Evolutionary conservation across 2,329 filamentous ascomycete genomes (phyloP), one percentile per base, ranked within the genome.

Genomic region (Sphaerostilbella broomeana): DNA sequence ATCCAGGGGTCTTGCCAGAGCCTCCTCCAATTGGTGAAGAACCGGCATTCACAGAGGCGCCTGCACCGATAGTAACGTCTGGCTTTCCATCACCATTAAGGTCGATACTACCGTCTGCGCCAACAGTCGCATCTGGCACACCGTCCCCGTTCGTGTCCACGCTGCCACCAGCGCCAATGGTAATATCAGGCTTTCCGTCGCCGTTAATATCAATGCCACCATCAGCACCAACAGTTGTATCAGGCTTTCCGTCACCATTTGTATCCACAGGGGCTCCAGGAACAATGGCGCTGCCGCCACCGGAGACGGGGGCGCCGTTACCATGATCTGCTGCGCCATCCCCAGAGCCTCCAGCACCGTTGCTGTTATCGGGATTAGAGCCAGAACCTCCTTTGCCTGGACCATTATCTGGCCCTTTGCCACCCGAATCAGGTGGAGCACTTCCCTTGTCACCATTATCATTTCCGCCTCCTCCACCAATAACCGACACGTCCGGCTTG

Each of bases 161-260:
- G 29, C 28, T 29, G 21, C 28, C 26, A 24, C 29, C 21, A 12
- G 5, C 19, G 9, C 32, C 18, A n/a, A 35, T 24, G 5, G 32
- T 35, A 6, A 20, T 17, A 21, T 35, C 20, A 8, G 18, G 13
- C 7, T 21, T 24, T 20, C 32, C 22, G 32, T 24, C 20, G 6
- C 16, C 32, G 9, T 20, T 16, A 15, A 15, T 12, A 21, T 20
- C 32, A 21, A 15, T 35, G 20, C 13, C 20, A 13, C 13, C 18
- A 15, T 35, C 24, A 4, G 11, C 4, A 20, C 24, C 19, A 17
- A 30, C 27, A 6, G 4, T 24, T 10, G 13, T 15, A 8, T 31
- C 35, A 13, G 35, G 26, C 8, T 13, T 8, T 4, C 35, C 35
- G 20, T 31, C 35, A 6, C 26, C 28, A n/a, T 38, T 38, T 9